Percentiles rank a stretch among this genome's conserved stretches.
Evolutionary conservation across 352 stramenopile species (phyloP).

Genomic region (Peronosclerospora sorghi): DNA sequence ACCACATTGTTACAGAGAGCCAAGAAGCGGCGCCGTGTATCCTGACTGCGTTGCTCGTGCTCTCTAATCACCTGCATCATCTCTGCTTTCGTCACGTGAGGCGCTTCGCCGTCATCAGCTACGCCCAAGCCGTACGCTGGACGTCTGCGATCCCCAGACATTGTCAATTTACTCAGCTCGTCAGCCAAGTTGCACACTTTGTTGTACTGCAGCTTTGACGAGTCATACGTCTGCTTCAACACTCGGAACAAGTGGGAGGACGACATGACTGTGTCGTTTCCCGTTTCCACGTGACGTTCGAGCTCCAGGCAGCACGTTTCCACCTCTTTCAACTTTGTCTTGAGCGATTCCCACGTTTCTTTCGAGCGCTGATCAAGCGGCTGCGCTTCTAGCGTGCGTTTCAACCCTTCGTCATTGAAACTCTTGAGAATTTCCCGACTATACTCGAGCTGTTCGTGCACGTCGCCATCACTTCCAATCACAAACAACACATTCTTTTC

Average conservation of each 20-base stretch:
- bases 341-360: slow-evolving; percentile 36
- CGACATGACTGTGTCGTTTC: slow-evolving; percentile 13
- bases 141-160: slow-evolving; percentile 20
- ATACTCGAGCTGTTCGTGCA: slow-evolving; percentile 71
- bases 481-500: slow-evolving; percentile 68
- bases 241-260: slow-evolving; percentile 51
- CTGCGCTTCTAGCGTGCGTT: slow-evolving; percentile 52
- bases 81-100: slow-evolving; percentile 30
- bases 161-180: slow-evolving; percentile 37
- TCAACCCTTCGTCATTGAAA: slow-evolving; percentile 52
- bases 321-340: slow-evolving; percentile 36
- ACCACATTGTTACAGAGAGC: slow-evolving; percentile 50
- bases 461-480: slow-evolving; percentile 63
- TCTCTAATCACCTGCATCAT: slow-evolving; percentile 37
- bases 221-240: slow-evolving; percentile 67
- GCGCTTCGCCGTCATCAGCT: slow-evolving; percentile 8
- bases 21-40: slow-evolving; percentile 42
- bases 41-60: slow-evolving; percentile 29
- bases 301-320: slow-evolving; percentile 43
- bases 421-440: slow-evolving; percentile 53
- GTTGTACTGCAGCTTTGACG: slow-evolving; percentile 68
- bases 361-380: slow-evolving; percentile 56
- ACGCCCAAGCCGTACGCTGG: slow-evolving; percentile 14
- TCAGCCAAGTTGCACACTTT: slow-evolving; percentile 39
- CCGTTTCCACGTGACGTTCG: slow-evolving; percentile 24